Evolutionary conservation across 768 basidiomycete species (phyloP).

Genomic region (Boletus sp.): DNA sequence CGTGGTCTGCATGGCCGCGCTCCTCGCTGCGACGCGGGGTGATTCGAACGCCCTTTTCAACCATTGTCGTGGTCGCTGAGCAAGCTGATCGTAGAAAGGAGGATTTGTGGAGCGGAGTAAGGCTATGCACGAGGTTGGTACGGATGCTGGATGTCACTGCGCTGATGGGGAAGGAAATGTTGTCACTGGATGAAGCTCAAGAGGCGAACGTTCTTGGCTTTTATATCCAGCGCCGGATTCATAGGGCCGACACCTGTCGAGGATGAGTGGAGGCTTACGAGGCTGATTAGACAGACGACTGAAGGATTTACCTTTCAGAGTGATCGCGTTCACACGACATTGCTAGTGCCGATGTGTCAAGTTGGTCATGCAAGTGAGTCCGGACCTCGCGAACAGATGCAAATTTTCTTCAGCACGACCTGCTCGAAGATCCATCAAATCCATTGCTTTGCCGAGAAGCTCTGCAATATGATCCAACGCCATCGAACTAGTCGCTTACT

Average conservation of each 20-base stretch:
- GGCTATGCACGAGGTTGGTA: not conserved
- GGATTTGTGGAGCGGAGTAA: not conserved
- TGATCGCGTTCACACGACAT: slow-evolving; percentile 20
- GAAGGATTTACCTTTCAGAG: slow-evolving; percentile 24
- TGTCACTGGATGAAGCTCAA: not conserved
- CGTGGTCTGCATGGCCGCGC: slow-evolving; percentile 73
- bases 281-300: slow-evolving; percentile 9
- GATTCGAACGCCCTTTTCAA: slow-evolving; percentile 36
- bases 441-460: too few species aligned
- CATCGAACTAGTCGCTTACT: too few species aligned
- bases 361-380: not conserved
- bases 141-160: not conserved
- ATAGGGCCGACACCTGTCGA: not conserved
- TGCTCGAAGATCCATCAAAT: too few species aligned
- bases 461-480: too few species aligned
- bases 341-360: not conserved
- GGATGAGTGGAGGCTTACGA: slow-evolving; percentile 7
- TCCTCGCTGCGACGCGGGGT: slow-evolving; percentile 55
- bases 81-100: not conserved
- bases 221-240: slow-evolving; percentile 17
- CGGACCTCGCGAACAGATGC: too few species aligned
- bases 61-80: slow-evolving; percentile 8
- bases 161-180: slow-evolving; percentile 3
- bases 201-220: not conserved
- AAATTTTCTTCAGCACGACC: too few species aligned